Evolutionary conservation across 441 rosid genomes (phyloP).

Genomic region (Mallotus japonicus): DNA sequence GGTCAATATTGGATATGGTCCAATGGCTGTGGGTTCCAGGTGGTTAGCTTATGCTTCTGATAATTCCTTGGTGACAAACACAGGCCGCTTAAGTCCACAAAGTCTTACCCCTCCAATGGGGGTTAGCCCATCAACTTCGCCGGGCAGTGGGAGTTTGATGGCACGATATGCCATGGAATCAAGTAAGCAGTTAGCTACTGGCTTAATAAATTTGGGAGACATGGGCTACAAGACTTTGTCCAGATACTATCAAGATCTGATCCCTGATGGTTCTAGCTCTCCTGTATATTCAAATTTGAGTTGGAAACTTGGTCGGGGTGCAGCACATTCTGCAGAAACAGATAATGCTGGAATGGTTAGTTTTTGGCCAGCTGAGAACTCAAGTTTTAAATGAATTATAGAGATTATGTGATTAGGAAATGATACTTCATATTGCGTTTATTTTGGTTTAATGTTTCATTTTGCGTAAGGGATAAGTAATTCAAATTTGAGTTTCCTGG

Average conservation of each 20-base stretch:
- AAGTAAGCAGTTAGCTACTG: conserved; percentile 82
- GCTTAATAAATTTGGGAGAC: conserved; percentile 83
- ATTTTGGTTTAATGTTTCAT: conserved; percentile 12
- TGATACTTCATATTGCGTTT: conserved; percentile 15
- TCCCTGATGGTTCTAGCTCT: conserved; percentile 74
- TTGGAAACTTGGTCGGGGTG: conserved; percentile 68
- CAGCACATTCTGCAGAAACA: conserved; percentile 56
- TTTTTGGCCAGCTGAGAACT: conserved; percentile 26
- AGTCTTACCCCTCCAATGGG: conserved; percentile 88
- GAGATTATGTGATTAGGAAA: conserved; percentile 5
- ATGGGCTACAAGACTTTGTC: conserved; percentile 86
- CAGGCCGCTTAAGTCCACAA: conserved; percentile 93
- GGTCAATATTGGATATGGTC: conserved; percentile 84
- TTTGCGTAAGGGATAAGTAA: not conserved
- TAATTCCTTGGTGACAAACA: conserved; percentile 62
- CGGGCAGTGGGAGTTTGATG: conserved; percentile 73
- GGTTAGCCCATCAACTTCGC: conserved; percentile 95
- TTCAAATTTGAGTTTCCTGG: conserved; percentile 9
- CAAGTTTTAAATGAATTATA: conserved; percentile 15
- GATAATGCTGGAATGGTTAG: conserved; percentile 95
- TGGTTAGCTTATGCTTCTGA: conserved; percentile 98
- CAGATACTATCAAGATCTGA: conserved; percentile 80
- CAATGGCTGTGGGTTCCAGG: conserved; percentile 95
- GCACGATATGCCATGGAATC: conserved; percentile 98
- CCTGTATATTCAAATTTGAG: conserved; percentile 73